Conservation (phyloP, 2,329 filamentous ascomycete species). For the Harringtonia aguacate region DNA sequence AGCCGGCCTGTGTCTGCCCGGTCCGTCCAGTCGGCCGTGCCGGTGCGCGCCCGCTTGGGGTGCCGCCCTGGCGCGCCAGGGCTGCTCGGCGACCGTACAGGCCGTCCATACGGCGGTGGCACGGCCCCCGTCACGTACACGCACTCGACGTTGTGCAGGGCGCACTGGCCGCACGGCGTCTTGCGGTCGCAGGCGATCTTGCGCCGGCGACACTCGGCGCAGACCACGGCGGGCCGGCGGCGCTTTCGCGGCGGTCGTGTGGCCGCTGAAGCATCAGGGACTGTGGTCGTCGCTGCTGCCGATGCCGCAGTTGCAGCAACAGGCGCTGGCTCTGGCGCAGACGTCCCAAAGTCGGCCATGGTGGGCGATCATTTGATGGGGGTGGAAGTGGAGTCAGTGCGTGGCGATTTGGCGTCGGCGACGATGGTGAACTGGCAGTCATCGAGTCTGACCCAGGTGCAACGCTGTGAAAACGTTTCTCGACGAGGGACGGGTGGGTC, state of each 20-base stretch:
- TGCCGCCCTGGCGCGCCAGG: background rate
- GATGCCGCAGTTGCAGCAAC: background rate
- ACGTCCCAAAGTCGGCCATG: background rate
- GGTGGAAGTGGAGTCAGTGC: no score
- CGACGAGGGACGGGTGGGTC: no score
- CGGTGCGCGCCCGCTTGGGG: no score
- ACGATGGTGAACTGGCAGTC: no score
- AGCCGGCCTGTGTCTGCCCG: no score
- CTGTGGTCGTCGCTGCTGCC: no score
- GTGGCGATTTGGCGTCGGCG: no score
- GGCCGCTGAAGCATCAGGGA: background rate
- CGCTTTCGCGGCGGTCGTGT: constrained; percentile 10
- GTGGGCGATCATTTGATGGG: background rate
- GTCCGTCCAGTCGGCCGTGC: no score
- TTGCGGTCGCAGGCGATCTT: constrained; percentile 52
- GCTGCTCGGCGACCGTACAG: background rate
- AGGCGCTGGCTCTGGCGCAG: background rate
- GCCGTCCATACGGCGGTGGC: constrained; percentile 14
- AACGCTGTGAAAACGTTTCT: no score
- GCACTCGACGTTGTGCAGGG: constrained; percentile 41
- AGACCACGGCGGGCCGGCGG: constrained; percentile 34
- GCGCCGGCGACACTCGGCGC: constrained; percentile 43
- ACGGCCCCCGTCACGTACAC: constrained; percentile 29
- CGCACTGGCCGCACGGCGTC: constrained; percentile 47
- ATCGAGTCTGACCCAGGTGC: no score